phyloP scores from a whole-genome alignment of 2,329 filamentous ascomycete species.

The Chrysoporthe cubensis region DNA sequence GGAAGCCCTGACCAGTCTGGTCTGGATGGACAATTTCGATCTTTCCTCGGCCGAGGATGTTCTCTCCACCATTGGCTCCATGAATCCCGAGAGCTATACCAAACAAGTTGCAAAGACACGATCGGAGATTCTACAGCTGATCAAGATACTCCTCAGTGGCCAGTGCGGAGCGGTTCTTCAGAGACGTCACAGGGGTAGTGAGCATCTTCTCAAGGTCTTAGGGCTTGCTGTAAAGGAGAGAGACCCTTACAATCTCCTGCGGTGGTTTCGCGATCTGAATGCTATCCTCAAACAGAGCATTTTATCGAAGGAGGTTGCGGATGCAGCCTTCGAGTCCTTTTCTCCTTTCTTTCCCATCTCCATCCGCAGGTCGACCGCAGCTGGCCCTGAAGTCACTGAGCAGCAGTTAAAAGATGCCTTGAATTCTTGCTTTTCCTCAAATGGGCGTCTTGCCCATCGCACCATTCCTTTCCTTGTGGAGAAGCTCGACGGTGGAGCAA shows the following conservation, averaged over 20 bases:
- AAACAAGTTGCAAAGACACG: conserved; percentile 28
- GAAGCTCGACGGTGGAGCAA: conserved; percentile 63
- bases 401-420: conserved; percentile 59
- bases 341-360: conserved; percentile 66
- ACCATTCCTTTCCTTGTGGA: conserved; percentile 58
- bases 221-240: conserved; percentile 49
- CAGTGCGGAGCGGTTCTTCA: conserved; percentile 13
- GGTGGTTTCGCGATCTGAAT: conserved; percentile 58
- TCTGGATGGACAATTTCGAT: conserved; percentile 21
- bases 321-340: conserved; percentile 58
- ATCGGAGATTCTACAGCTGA: conserved; percentile 20
- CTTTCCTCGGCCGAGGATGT: conserved; percentile 20
- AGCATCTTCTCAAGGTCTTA: conserved; percentile 45
- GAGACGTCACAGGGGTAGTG: conserved; percentile 16
- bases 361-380: conserved; percentile 54
- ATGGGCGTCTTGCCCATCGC: conserved; percentile 48
- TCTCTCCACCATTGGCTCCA: conserved; percentile 16
- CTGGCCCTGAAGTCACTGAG: conserved; percentile 53
- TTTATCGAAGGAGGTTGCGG: conserved; percentile 49
- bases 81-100: conserved; percentile 20
- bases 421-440: conserved; percentile 58
- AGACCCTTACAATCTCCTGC: conserved; percentile 59
- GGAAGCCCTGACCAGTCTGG: conserved; percentile 24
- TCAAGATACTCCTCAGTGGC: conserved; percentile 25
- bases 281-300: conserved; percentile 51